Evolutionary conservation across 2,329 filamentous ascomycete species (phyloP).

Genomic region (Eutypella sp.): DNA sequence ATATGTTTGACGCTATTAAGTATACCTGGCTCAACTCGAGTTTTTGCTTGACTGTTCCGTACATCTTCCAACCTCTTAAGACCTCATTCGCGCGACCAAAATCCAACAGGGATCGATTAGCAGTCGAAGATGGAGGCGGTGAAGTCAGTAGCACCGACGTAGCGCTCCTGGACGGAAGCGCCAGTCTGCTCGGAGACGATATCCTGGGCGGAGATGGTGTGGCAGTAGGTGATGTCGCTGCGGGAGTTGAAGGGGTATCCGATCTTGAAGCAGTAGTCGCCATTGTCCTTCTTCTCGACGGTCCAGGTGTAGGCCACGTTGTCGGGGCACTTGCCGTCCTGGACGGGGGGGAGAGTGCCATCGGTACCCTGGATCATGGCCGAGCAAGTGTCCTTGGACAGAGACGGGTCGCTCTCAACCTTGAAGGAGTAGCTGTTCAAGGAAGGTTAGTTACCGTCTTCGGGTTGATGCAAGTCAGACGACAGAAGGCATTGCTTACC

Average conservation of each 20-base stretch:
- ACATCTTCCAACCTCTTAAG: not conserved
- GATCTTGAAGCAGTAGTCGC: constrained; percentile 9
- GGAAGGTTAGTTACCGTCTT: too few species aligned
- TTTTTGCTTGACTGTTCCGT: too few species aligned
- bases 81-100: not conserved
- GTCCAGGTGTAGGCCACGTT: constrained; percentile 10
- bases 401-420: constrained; percentile 1
- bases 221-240: constrained; percentile 12
- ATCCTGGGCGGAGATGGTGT: constrained; percentile 6
- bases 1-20: too few species aligned
- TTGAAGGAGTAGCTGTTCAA: constrained; percentile 6
- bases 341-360: constrained; percentile 2
- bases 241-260: constrained; percentile 11
- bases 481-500: constrained; percentile 3
- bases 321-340: constrained; percentile 5
- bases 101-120: too few species aligned
- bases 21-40: too few species aligned
- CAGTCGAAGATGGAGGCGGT: constrained; percentile 6
- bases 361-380: constrained; percentile 5
- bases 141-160: constrained; percentile 7
- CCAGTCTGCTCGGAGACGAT: constrained; percentile 7
- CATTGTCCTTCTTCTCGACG: constrained; percentile 3
- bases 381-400: constrained; percentile 2
- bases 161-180: constrained; percentile 6
- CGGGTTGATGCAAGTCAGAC: not conserved